Base-by-base conservation (phyloP, 495 filamentous ascomycete species). In the Lepraria neglecta region DNA sequence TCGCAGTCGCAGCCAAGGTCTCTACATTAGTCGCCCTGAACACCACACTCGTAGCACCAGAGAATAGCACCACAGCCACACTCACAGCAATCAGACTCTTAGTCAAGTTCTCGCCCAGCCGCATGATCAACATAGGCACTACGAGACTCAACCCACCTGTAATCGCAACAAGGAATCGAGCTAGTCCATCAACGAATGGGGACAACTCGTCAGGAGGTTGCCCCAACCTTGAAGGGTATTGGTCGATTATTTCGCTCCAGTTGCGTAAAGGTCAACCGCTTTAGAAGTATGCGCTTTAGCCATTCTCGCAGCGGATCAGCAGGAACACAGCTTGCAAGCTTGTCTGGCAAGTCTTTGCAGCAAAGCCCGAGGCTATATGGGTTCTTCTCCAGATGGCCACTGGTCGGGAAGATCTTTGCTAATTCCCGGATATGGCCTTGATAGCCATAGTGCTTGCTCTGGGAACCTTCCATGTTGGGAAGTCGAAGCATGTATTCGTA, bases 1-100 rank as follows among this genome's bases (percentile, higher is more conserved):
- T 40, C 27, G 60, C 60, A 9, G 53, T 58, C 17, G 53, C 60
- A 7, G 27, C 60, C 43, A 62, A 45, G 31, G 44, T 57, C 35
- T 57, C 35, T 27, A n/a, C 11, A 24, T 57, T 35, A n/a, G 14
- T 46, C n/a, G 51, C 52, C 21, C 47, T 56, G 12, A 61, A 35
- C 6, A 12, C 48, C 28, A 61, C 0, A 12, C 50, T 33, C 48
- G 38, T 53, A 14, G 21, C 38, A 19, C 31, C 21, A 28, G 59
- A 52, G 33, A 61, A 52, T 11, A 52, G 27, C 17, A 30, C 31
- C 15, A 52, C 50, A 6, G 30, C 50, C 17, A 52, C 4, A 17
- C 27, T 31, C 28, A 52, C 50, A 52, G 27, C n/a, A n/a, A 52
- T 11, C 27, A 31, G 31, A 9, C 28, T 52, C 6, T 52, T 52